A percentile compares a stretch with the other conserved stretches of the same genome.
Conservation (phyloP, 495 filamentous ascomycete species). For the Parathielavia hyrcaniae region DNA sequence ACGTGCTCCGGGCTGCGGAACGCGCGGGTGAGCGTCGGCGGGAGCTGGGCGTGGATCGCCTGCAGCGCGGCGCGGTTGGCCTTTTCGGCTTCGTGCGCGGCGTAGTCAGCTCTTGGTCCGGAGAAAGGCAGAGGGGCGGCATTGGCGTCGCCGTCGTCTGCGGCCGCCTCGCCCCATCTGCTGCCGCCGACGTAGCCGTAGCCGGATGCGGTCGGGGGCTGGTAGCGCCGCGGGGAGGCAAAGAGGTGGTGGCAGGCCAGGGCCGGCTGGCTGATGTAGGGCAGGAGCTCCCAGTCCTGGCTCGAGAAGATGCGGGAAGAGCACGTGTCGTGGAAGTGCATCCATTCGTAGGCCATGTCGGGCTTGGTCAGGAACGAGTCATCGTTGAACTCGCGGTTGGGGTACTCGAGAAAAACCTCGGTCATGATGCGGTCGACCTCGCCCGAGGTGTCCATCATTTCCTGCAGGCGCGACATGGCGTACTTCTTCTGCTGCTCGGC, state of each 20-base stretch:
- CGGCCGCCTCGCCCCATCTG: slow-evolving; percentile 42
- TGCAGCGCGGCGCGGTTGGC: slow-evolving; percentile 51
- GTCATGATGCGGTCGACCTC: slow-evolving; percentile 81
- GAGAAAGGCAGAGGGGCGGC: slow-evolving; percentile 65
- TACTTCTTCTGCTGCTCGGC: slow-evolving; percentile 68
- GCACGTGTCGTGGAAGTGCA: slow-evolving; percentile 83
- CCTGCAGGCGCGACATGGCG: slow-evolving; percentile 70
- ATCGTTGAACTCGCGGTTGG: slow-evolving; percentile 81
- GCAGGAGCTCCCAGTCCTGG: slow-evolving; percentile 82
- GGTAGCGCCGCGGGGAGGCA: slow-evolving; percentile 52
- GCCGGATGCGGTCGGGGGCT: slow-evolving; percentile 27
- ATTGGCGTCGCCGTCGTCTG: slow-evolving; percentile 47
- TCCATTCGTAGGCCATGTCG: slow-evolving; percentile 81
- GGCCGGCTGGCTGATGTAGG: slow-evolving; percentile 77
- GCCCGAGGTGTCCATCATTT: slow-evolving; percentile 83
- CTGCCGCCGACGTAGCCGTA: slow-evolving; percentile 28
- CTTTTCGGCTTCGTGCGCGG: slow-evolving; percentile 70
- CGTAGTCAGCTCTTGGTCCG: slow-evolving; percentile 71
- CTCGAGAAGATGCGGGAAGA: slow-evolving; percentile 63
- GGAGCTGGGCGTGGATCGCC: slow-evolving; percentile 47
- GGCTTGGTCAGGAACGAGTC: slow-evolving; percentile 88
- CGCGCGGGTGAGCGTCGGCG: slow-evolving; percentile 59
- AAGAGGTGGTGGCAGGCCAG: slow-evolving; percentile 92
- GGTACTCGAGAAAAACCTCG: slow-evolving; percentile 74
- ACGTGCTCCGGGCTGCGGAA: slow-evolving; percentile 72